Evolutionary conservation across 1,284 basidiomycete genomes (phyloP), one percentile per base, ranked within the genome.

Genomic region (Ustilago curta): DNA sequence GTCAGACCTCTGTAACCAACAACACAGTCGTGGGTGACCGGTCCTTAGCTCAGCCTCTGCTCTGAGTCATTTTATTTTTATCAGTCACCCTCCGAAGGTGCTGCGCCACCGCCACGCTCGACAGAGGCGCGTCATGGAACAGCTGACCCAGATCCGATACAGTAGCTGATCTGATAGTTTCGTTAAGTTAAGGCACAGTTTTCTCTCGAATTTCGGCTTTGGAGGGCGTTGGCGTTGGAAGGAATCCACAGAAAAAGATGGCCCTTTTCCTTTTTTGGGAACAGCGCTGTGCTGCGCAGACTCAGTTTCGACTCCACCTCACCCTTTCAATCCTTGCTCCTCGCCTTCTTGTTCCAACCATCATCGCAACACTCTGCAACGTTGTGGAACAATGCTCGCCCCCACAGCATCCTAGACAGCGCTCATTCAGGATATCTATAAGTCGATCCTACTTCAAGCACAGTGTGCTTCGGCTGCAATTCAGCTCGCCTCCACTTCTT

Each of bases 171-270:
- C 35, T 37, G 31, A 37, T 45, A 45, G 43, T 25, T 25, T 8
- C 8, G 19, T 48, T 31, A 23, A n/a, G n/a, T n/a, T n/a, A n/a
- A n/a, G n/a, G 21, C n/a, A 16, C 45, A 6, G 16, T 50, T 53
- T 40, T 47, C 35, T 43, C 47, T 49, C 7, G 9, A 40, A 57
- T 57, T 51, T 64, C 62, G 62, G 62, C 62, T 65, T 65, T 65
- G 23, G 43, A 54, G 51, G 35, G 35, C 35, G 35, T 37, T 37
- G 35, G 62, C 35, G 31, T 43, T 47, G 11, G 57, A 59, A 49
- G 54, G 25, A 37, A 19, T 65, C 49, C 14, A 37, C 35, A 14
- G 35, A 37, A 37, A 35, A 3, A 12, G 62, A 21, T 40, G 47
- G 7, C 43, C 43, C 39, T 18, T 11, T 53, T 56, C 40, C 32